Evolutionary conservation across 495 filamentous ascomycete species (phyloP).

Genomic region (Cudoniella acicularis): DNA sequence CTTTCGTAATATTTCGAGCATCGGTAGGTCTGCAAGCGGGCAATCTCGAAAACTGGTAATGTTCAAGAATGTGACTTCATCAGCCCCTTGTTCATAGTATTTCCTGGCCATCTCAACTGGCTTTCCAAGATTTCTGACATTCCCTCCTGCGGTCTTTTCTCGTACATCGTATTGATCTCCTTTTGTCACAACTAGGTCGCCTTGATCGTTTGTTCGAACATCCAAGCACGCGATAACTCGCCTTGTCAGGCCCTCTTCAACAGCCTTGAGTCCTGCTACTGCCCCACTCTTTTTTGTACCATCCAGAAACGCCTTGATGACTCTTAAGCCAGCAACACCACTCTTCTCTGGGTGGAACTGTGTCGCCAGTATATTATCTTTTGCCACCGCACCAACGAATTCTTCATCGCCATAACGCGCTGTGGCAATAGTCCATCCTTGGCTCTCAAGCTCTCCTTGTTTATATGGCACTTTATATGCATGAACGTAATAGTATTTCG

Average conservation of each 20-base stretch:
- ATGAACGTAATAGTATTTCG: constrained; percentile 99
- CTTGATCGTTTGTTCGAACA: constrained; percentile 92
- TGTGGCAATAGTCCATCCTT: constrained; percentile 86
- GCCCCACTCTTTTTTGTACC: constrained; percentile 50
- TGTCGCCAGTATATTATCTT: constrained; percentile 80
- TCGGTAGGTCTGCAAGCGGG: constrained; percentile 84
- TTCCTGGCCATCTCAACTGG: constrained; percentile 89
- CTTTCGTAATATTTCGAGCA: constrained; percentile 86
- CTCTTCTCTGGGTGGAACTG: constrained; percentile 99
- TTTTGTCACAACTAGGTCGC: constrained; percentile 95
- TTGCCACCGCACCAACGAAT: constrained; percentile 87
- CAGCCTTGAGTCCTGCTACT: constrained; percentile 21
- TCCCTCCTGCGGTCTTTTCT: constrained; percentile 73
- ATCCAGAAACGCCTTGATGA: constrained; percentile 80
- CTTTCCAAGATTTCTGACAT: constrained; percentile 91
- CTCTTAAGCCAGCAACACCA: constrained; percentile 78
- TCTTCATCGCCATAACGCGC: constrained; percentile 83
- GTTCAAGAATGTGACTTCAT: constrained; percentile 96
- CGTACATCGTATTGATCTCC: constrained; percentile 99
- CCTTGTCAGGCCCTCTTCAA: constrained; percentile 67
- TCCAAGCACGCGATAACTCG: constrained; percentile 94
- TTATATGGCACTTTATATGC: constrained; percentile 82
- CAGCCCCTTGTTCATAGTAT: constrained; percentile 95
- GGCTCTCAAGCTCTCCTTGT: constrained; percentile 63
- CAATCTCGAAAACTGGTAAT: constrained; percentile 97